Percentiles rank a stretch among this genome's conserved stretches.
Conservation (phyloP, 495 filamentous ascomycete species). For the Penicillium chermesinum region DNA sequence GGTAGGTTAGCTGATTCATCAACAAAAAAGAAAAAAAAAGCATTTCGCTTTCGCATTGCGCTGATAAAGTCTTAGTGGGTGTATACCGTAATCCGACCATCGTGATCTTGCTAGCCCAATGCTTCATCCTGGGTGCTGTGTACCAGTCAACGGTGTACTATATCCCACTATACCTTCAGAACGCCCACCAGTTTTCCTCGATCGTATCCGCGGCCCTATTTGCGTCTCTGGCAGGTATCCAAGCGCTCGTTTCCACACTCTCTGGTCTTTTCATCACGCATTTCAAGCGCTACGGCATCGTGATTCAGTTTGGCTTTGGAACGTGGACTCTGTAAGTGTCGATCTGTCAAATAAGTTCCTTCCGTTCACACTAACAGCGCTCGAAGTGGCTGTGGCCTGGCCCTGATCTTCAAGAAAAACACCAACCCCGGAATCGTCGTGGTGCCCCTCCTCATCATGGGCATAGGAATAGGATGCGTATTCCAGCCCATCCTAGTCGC, state of each 20-base stretch:
- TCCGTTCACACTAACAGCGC: not conserved
- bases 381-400: slow-evolving; percentile 46
- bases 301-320: slow-evolving; percentile 53
- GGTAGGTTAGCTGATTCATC: slow-evolving; percentile 26
- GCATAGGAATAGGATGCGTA: slow-evolving; percentile 52
- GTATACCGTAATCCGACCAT: slow-evolving; percentile 54
- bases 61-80: slow-evolving; percentile 32
- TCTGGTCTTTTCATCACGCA: slow-evolving; percentile 56
- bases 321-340: slow-evolving; percentile 47
- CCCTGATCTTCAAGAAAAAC: slow-evolving; percentile 43
- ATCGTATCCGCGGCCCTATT: slow-evolving; percentile 48
- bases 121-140: slow-evolving; percentile 55
- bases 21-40: too few species aligned
- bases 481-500: slow-evolving; percentile 62
- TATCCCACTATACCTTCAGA: slow-evolving; percentile 51
- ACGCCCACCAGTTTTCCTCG: slow-evolving; percentile 45
- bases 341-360: not conserved
- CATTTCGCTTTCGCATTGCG: not conserved
- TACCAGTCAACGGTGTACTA: slow-evolving; percentile 54
- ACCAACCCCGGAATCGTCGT: slow-evolving; percentile 48
- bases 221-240: slow-evolving; percentile 48
- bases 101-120: slow-evolving; percentile 50
- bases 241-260: slow-evolving; percentile 46
- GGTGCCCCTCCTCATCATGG: slow-evolving; percentile 48
- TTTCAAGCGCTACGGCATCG: slow-evolving; percentile 50